Base-by-base conservation (phyloP, 176 grass and related monocot genomes). In the maize (Zea mays) region DNA sequence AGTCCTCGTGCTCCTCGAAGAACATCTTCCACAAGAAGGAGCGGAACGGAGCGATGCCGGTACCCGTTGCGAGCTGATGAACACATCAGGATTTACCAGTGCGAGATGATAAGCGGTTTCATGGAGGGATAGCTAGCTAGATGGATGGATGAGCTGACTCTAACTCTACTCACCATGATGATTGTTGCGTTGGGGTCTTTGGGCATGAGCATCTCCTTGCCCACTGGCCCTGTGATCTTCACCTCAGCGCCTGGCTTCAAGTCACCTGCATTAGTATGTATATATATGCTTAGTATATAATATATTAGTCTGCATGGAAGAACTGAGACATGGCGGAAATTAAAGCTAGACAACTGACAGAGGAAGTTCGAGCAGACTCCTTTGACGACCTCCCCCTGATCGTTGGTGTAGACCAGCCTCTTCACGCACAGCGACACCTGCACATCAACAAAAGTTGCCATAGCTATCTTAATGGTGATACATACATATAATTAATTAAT, bases 201-300 rank as follows among this genome's bases (percentile, higher is more conserved):
- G n/a, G 94, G 94, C 94, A 97, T 89, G 40, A 97, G 94, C 94
- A 97, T 97, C 80, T 97, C 94, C 88, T 97, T 97, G 6, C 90
- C 94, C 10, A 97, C 88, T 21, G 93, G 93, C 15, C 93, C 93
- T 35, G 93, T 93, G 16, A 97, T 74, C 88, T 91, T 97, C 44
- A 93, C 93, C 36, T 91, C 84, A 54, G 81, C 15, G 11, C 94
- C 90, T 8, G 86, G 86, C 65, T 85, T 86, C 67, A 97, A 60
- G 85, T 97, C 94, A 79, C 90, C 93, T 97, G 77, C 16, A 27
- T 27, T 27, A 27, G 27, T 27, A 27, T 27, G 27, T 27, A 27
- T 27, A 27, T 27, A 27, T 27, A 27, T 27, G 27, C 27, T 27
- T 27, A 27, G 27, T 27, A 27, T 27, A 27, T 27, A 27, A 27